A percentile compares a stretch with the other conserved stretches of the same genome.
These are phyloP conservation scores for Tillandsia fasciculata DNA, from an alignment of 176 grass and related monocot species.

Conservation along the genomic window DNA sequence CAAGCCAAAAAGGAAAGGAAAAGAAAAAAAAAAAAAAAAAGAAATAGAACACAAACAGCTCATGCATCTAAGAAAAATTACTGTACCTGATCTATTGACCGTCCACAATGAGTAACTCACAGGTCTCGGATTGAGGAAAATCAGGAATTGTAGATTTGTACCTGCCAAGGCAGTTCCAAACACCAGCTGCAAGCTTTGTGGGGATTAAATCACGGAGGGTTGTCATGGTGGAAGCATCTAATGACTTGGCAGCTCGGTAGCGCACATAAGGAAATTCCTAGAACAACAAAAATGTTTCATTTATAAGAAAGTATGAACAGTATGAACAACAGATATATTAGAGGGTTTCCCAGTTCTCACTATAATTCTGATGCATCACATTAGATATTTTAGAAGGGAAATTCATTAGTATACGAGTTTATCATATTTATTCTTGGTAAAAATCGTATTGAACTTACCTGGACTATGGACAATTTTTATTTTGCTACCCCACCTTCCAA, in stretches of 20 bases:
- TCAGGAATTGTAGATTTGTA: slow-evolving; percentile 58
- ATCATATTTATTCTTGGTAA: too few species aligned
- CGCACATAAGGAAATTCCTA: slow-evolving; percentile 91
- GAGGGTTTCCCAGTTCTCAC: too few species aligned
- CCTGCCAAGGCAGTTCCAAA: slow-evolving; percentile 69
- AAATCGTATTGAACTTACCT: too few species aligned
- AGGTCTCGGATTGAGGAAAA: slow-evolving; percentile 84
- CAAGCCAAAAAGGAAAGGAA: background rate
- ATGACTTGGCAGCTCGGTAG: slow-evolving; percentile 76
- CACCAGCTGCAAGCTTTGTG: slow-evolving; percentile 81
- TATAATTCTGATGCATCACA: background rate
- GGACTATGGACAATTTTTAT: too few species aligned
- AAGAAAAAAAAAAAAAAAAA: too few species aligned
- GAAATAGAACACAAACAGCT: background rate
- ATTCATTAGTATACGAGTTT: too few species aligned
- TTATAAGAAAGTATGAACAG: background rate
- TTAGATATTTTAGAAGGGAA: background rate
- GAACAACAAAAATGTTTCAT: background rate
- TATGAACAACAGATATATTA: too few species aligned
- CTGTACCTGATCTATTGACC: slow-evolving; percentile 76
- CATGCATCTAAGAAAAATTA: slow-evolving; percentile 7
- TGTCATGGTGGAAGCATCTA: slow-evolving; percentile 66
- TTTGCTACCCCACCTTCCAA: too few species aligned
- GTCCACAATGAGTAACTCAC: slow-evolving; percentile 94
- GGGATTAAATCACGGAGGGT: slow-evolving; percentile 72